A percentile compares a stretch with the other conserved stretches of the same genome.
phyloP scores from a whole-genome alignment of 192 early-diverging fungal genomes.

The Linnemannia schmuckeri region DNA sequence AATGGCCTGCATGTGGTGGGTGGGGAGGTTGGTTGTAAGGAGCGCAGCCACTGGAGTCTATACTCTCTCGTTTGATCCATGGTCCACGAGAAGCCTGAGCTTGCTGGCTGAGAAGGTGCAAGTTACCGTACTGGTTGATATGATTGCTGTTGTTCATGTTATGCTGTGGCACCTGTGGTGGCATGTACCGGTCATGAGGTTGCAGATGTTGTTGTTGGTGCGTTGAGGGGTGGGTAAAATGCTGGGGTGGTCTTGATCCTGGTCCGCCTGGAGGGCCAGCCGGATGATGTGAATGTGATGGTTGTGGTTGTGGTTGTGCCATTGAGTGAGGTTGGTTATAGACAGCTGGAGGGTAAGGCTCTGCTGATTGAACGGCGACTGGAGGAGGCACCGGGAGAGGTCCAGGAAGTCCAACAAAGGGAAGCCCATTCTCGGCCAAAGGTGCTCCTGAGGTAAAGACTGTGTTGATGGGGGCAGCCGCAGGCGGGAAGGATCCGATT shows the following conservation, averaged over 20 bases:
- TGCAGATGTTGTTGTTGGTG: constrained; percentile 7
- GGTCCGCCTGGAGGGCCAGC: constrained; percentile 12
- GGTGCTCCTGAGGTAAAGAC: constrained; percentile 34
- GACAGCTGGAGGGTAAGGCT: constrained; percentile 20
- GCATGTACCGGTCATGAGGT: constrained; percentile 22
- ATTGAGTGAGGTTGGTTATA: constrained; percentile 21
- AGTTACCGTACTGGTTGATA: constrained; percentile 33
- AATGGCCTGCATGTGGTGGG: neutral
- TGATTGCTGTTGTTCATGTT: constrained; percentile 5
- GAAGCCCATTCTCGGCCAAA: constrained; percentile 18
- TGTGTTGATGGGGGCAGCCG: constrained; percentile 20
- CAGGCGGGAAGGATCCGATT: constrained; percentile 27
- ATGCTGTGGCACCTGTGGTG: constrained; percentile 24
- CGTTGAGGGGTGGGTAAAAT: neutral
- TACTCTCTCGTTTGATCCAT: constrained; percentile 43
- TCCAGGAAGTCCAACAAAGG: constrained; percentile 35
- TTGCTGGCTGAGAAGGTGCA: constrained; percentile 44
- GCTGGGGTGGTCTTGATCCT: constrained; percentile 11
- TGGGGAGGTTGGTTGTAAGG: constrained; percentile 15
- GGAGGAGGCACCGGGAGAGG: constrained; percentile 24
- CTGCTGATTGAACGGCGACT: constrained; percentile 22
- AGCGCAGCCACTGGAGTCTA: constrained; percentile 28
- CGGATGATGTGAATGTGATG: neutral
- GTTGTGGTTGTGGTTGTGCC: constrained; percentile 18
- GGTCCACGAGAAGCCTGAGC: constrained; percentile 37